Conservation (phyloP, 257 asterid species). For the Nicotiana knightiana region DNA sequence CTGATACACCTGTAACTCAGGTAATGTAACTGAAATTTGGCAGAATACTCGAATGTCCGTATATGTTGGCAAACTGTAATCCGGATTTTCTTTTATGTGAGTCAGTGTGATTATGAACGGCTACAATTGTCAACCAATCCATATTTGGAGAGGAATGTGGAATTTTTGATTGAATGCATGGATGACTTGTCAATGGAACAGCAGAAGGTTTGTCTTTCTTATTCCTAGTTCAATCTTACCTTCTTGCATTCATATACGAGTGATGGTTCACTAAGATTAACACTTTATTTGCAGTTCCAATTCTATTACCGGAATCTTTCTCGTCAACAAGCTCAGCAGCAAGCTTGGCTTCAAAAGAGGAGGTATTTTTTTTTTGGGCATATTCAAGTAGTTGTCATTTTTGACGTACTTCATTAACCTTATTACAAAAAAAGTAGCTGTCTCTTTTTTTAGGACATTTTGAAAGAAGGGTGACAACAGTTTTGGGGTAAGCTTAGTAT, state of each 20-base stretch:
- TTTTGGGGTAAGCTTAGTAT: not conserved
- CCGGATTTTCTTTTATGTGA: not conserved
- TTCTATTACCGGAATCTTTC: conserved; percentile 86
- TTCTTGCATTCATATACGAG: not conserved
- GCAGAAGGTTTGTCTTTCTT: conserved; percentile 55
- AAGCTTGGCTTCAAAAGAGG: conserved; percentile 95
- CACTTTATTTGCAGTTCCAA: conserved; percentile 59
- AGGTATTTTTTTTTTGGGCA: conserved; percentile 37
- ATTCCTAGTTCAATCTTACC: not conserved
- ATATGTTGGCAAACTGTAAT: not conserved
- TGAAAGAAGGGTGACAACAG: not conserved
- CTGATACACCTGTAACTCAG: conserved; percentile 84
- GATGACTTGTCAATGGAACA: conserved; percentile 96
- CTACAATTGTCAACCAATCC: conserved; percentile 81
- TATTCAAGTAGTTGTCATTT: not conserved
- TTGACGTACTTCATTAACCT: no score
- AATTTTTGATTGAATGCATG: conserved; percentile 94
- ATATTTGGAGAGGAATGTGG: conserved; percentile 81
- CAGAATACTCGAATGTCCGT: not conserved
- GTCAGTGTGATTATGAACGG: conserved; percentile 85
- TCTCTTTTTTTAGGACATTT: not conserved
- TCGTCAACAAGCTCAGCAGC: conserved; percentile 96
- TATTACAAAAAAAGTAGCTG: not conserved
- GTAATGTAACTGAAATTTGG: conserved; percentile 23
- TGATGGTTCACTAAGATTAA: not conserved